Evolutionary conservation across 1,284 basidiomycete genomes (phyloP), one percentile per base, ranked within the genome.

Genomic region (Anthracocystis walkeri): DNA sequence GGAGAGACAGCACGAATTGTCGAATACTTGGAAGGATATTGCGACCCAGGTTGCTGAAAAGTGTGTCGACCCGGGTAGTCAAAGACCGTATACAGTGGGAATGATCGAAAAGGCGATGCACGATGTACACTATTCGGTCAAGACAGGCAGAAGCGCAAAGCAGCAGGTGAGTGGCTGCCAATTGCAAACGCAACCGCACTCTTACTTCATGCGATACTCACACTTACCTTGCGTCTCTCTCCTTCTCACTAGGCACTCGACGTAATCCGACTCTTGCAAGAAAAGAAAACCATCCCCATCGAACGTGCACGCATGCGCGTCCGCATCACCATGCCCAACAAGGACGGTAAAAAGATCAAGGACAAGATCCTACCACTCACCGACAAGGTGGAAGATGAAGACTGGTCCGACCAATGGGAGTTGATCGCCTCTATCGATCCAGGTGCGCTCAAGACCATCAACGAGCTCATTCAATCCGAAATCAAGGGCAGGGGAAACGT

Each of bases 101-200:
- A 94, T 99, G 88, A 94, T 99, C 71, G 97, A 99, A 84, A 99
- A 98, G 87, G 95, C 95, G 0, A 96, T 99, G 94, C 87, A 90
- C 25, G 95, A 98, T 84, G 91, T 94, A 7, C 95, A 95, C 12
- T 97, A 92, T 86, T 95, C 92, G 76, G 91, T 97, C 41, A 93
- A 93, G 82, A 89, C 89, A 29, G 91, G 91, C 65, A 97, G 97
- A 88, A 92, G 90, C 50, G 95, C 95, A 20, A 99, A 99, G 87
- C 44, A 87, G 65, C 66, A 60, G 46, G 27, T 53, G 52, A 46
- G 49, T 50, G 10, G 18, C 21, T 10, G 14, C 25, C 25, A 7
- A 46, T 23, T 21, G 16, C 41, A 35, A 18, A 20, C n/a, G 7
- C 18, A n/a, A 31, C n/a, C n/a, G n/a, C n/a, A n/a, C n/a, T 42